phyloP scores from a whole-genome alignment of 1,284 basidiomycete genomes.

The Apiotrichum mycotoxinovorans region DNA sequence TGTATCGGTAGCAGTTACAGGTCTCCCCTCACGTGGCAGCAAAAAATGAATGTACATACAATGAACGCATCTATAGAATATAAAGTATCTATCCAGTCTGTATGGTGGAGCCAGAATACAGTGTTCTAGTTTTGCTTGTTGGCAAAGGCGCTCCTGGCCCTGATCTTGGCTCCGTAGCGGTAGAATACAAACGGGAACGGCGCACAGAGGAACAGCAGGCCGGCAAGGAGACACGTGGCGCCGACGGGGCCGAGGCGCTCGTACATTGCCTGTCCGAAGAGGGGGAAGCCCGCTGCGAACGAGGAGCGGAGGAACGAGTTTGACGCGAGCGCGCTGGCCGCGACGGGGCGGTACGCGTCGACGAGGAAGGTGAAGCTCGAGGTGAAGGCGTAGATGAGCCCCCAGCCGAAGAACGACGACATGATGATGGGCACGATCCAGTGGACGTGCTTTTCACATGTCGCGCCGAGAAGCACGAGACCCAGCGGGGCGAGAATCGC shows the following conservation, averaged over 20 bases:
- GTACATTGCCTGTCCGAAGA: constrained; percentile 52
- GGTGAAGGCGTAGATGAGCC: constrained; percentile 60
- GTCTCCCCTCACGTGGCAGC: too few species aligned
- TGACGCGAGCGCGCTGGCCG: constrained; percentile 70
- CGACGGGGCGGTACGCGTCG: constrained; percentile 67
- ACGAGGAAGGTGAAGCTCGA: constrained; percentile 61
- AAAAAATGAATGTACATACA: too few species aligned
- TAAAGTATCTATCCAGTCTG: too few species aligned
- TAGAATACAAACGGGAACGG: constrained; percentile 62
- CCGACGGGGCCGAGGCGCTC: constrained; percentile 63
- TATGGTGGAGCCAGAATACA: too few species aligned
- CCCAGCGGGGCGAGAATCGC: constrained; percentile 65
- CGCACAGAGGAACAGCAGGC: constrained; percentile 63
- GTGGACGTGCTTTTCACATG: constrained; percentile 62
- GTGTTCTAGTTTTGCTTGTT: too few species aligned
- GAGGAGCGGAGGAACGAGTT: constrained; percentile 64
- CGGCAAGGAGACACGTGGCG: constrained; percentile 69
- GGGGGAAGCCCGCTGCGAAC: constrained; percentile 69
- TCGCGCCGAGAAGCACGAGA: constrained; percentile 71
- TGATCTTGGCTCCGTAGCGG: constrained; percentile 39
- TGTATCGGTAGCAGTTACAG: too few species aligned
- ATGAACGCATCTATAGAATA: too few species aligned
- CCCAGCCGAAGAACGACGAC: constrained; percentile 43
- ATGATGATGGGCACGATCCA: constrained; percentile 56
- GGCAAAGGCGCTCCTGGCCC: constrained; percentile 17